A percentile compares a stretch with the other conserved stretches of the same genome.
Evolutionary conservation across 2,329 filamentous ascomycete species (phyloP).

Genomic region (Monosporascus sp.): DNA sequence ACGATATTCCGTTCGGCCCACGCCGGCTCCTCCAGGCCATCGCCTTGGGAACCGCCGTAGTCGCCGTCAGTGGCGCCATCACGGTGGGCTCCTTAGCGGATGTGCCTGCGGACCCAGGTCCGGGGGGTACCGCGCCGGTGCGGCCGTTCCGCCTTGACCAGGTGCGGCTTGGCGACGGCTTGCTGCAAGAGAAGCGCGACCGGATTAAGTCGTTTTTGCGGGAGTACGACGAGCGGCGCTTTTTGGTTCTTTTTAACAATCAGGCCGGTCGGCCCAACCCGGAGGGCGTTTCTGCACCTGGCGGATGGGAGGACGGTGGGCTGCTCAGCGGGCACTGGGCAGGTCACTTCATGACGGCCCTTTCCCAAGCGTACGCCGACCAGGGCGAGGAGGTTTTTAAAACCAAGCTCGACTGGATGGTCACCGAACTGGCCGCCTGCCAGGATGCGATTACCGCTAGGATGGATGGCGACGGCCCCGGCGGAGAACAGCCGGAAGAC

Average conservation of each 20-base stretch:
- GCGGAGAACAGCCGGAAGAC: background rate
- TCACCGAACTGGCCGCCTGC: constrained; percentile 23
- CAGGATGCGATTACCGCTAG: constrained; percentile 27
- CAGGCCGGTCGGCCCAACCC: constrained; percentile 26
- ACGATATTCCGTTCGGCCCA: constrained; percentile 1
- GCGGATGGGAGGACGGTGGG: constrained; percentile 30
- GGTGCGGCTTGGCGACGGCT: constrained; percentile 22
- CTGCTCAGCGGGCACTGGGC: constrained; percentile 30
- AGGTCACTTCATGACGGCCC: constrained; percentile 27
- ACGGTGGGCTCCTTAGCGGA: background rate
- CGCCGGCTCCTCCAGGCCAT: constrained; percentile 10
- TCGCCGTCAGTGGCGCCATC: constrained; percentile 3
- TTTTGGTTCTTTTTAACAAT: constrained; percentile 27
- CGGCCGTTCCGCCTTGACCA: constrained; percentile 28
- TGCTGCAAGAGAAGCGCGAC: constrained; percentile 29
- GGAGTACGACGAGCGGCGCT: constrained; percentile 24
- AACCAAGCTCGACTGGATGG: constrained; percentile 28
- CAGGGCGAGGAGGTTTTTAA: constrained; percentile 25
- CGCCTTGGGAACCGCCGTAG: constrained; percentile 5
- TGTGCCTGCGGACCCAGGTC: constrained; percentile 17
- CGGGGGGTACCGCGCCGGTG: constrained; percentile 25
- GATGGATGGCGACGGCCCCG: constrained; percentile 10
- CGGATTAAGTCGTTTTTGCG: constrained; percentile 24
- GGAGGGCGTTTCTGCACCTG: constrained; percentile 17
- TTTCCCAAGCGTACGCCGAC: constrained; percentile 28